Percentiles rank a stretch among this genome's conserved stretches.
Evolutionary conservation across 345 rosid species (phyloP).

Genomic region (rapeseed (Brassica napus)): Da-Ae NC_063447.1:1542501-1543000

Average conservation of each 20-base stretch:
- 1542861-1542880: background rate
- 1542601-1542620: background rate
- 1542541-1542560: conserved; percentile 4
- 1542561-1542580: background rate
- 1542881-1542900: background rate
- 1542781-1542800: background rate
- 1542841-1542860: background rate
- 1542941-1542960: background rate
- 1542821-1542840: background rate
- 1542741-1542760: background rate
- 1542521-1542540: conserved; percentile 32
- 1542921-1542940: background rate
- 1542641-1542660: background rate
- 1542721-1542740: background rate
- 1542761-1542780: background rate
- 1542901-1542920: background rate
- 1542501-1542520: background rate
- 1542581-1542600: background rate
- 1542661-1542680: background rate
- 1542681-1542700: background rate
- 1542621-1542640: background rate
- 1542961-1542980: background rate
- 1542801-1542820: background rate
- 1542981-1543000: background rate
- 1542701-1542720: background rate